Evolutionary conservation across 2,329 filamentous ascomycete species (phyloP).

Genomic region (Lasiodiplodia sp.): DNA sequence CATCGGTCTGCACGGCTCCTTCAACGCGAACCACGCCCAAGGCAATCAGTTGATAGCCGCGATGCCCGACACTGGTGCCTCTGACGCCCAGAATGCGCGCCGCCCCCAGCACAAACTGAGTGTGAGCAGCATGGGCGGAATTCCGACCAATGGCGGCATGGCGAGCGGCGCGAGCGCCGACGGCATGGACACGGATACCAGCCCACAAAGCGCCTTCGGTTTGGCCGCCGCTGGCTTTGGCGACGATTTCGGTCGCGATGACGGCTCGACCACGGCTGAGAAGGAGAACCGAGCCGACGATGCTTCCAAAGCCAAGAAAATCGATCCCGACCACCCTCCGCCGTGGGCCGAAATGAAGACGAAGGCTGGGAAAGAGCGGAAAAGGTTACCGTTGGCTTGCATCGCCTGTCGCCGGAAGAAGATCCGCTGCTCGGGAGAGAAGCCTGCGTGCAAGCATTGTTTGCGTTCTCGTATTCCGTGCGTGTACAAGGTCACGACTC

Average conservation of each 20-base stretch:
- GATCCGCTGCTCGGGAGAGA: conserved; percentile 96
- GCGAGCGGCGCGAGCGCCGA: conserved; percentile 37
- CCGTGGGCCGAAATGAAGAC: conserved; percentile 63
- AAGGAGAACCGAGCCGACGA: conserved; percentile 13
- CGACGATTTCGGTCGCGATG: conserved; percentile 36
- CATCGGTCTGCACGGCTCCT: conserved; percentile 11
- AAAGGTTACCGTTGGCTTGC: conserved; percentile 89
- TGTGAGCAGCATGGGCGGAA: conserved; percentile 34
- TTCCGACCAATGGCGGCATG: conserved; percentile 16
- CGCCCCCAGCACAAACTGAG: conserved; percentile 36
- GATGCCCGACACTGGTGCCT: background rate
- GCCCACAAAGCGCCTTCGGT: conserved; percentile 41
- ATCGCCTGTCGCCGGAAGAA: conserved; percentile 97
- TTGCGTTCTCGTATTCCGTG: conserved; percentile 90
- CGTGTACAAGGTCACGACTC: conserved; percentile 95
- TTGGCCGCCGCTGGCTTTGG: conserved; percentile 42
- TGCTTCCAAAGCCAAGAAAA: conserved; percentile 26
- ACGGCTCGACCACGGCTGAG: conserved; percentile 34
- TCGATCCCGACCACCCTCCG: conserved; percentile 46
- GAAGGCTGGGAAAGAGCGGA: conserved; percentile 90
- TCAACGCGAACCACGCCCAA: background rate
- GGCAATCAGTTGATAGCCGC: conserved; percentile 12
- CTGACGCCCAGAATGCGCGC: conserved; percentile 38
- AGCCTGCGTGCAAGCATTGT: conserved; percentile 97
- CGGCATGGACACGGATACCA: conserved; percentile 42